Evolutionary conservation across 2,329 filamentous ascomycete species (phyloP), one percentile per base, ranked within the genome.

Genomic region (Immersiporthe knoxdaviesiana): DNA sequence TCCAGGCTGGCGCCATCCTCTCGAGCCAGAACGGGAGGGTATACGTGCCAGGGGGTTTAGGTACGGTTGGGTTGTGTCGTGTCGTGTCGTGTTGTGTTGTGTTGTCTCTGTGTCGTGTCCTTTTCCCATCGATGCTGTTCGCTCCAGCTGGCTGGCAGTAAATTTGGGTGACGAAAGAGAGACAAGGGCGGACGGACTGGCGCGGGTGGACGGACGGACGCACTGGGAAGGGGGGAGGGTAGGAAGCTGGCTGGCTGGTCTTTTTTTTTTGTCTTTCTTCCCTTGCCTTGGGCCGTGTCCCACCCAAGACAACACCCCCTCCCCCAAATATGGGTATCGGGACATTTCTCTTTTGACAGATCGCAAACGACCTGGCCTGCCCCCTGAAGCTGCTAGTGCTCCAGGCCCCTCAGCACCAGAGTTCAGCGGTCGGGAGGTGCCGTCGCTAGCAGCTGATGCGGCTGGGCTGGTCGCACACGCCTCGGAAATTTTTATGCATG

Each of bases 401-500:
- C n/a, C 21, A 21, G 32, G 8, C 44, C 35, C 11, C 32, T 21
- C 47, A 14, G 60, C 50, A 58, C 27, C 47, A 56, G 18, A 41
- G 16, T 18, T 21, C 14, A 2, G 52, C 18, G 41, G 35, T 11
- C 63, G 50, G 63, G n/a, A 39, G n/a, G 8, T 37, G 18, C 63
- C 50, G 63, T n/a, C 21, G 14, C 47, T 63, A 63, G 35, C 50
- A 67, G 68, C 56, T 65, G 54, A 61, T 61, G 66, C 66, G 62
- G 66, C 44, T 63, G 62, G 58, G 14, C 35, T 59, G 44, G 68
- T 35, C 58, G 56, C 63, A 44, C 63, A 24, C 63, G 63, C 61
- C 63, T 70, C 66, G 69, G 69, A 65, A 60, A 70, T 66, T 68
- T 70, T 66, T 50, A 68, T 70, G 69, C 69, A 68, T 68, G 68